Evolutionary conservation across 495 filamentous ascomycete genomes (phyloP).

Genomic region (Letharia columbiana): DNA sequence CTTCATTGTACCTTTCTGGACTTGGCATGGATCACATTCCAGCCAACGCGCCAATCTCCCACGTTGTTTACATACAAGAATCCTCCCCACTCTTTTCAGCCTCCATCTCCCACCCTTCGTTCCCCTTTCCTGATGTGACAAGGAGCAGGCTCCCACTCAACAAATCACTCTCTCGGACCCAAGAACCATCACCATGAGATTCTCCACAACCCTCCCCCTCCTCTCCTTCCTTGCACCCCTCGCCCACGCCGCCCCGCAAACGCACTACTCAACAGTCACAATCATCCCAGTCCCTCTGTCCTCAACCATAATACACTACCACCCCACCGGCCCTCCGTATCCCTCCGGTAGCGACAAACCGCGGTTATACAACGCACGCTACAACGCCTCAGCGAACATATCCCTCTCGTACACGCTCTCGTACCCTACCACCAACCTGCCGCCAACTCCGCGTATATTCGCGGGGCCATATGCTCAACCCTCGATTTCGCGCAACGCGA

Average conservation of each 20-base stretch:
- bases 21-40: not conserved
- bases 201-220: not conserved
- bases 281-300: not conserved
- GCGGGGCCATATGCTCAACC: not conserved
- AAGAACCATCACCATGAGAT: not conserved
- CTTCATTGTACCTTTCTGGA: no score
- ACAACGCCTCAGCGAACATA: conserved; percentile 2
- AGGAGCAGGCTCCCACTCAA: no score
- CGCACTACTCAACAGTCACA: not conserved
- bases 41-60: not conserved
- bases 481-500: not conserved
- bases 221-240: not conserved
- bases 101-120: not conserved
- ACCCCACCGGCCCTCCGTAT: not conserved
- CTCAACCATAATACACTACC: not conserved
- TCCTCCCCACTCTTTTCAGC: not conserved
- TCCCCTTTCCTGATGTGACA: not conserved
- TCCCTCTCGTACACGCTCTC: conserved; percentile 9
- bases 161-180: not conserved
- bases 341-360: not conserved
- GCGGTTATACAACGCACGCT: not conserved
- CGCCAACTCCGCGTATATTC: not conserved
- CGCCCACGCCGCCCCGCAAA: not conserved
- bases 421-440: conserved; percentile 6
- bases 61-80: not conserved